Base-by-base conservation (phyloP, 257 asterid genomes). In the Solanum chiquidenum region DNA sequence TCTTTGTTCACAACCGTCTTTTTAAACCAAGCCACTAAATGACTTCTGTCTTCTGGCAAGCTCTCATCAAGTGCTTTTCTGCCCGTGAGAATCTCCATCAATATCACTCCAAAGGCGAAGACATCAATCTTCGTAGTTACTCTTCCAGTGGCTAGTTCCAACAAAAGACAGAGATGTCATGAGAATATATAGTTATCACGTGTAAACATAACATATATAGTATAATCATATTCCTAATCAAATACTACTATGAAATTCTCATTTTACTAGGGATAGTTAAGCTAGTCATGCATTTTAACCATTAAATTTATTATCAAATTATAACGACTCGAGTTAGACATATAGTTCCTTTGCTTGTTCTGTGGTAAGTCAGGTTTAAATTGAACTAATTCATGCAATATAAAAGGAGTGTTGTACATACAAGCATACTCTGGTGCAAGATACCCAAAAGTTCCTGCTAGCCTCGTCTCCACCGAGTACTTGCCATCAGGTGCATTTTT, bases 391-490 rank as follows among this genome's bases (percentile, higher is more conserved):
- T 86, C 83, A 49, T 49, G 69, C 66, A 80, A 49, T 49, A 49
- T 23, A 29, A 82, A 62, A 42, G 83, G 18, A 25, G 8, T 33
- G 69, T 5, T 34, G 82, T 80, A 66, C 90, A 62, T 93, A 97
- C 99, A 95, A 4, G 98, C 98, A 40, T 97, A 97, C 85, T 97
- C 99, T 1, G 99, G 99, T 66, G 99, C 99, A 89, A 97, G 97
- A 91, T 95, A 97, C 23, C 99, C 99, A 23, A 97, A 97, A 3
- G 99, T 97, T 88, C 99, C 99, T 0, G 99, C 99, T 55, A 96
- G 89, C 73, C 90, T 87, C 3, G 99, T 96, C 87, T 93, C 97
- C 8, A 96, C 60, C 0, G 99, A 96, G 77, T 86, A 64, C 44
- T 90, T 91, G 2, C 95, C 94, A 42, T 92, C 95, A 2, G 97